phyloP scores from a whole-genome alignment of 176 grass and related monocot genomes.

The Oropetium thomaeum region DNA sequence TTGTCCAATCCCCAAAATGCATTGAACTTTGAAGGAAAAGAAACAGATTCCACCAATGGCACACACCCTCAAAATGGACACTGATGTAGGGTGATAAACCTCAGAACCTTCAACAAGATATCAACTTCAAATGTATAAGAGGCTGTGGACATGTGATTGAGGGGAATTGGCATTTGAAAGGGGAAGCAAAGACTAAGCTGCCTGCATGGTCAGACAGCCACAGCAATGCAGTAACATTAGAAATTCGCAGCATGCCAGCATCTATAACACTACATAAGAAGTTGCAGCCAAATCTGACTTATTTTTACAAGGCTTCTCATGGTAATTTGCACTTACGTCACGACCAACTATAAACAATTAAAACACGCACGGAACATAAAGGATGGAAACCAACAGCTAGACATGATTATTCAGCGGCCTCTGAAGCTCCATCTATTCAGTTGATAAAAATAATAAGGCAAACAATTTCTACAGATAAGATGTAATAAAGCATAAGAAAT shows the following conservation, averaged over 20 bases:
- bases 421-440: neutral
- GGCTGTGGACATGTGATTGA: constrained; percentile 30
- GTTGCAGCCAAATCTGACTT: too few relatives aligned
- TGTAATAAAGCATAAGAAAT: neutral
- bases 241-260: neutral
- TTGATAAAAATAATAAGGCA: neutral
- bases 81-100: constrained; percentile 43
- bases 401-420: neutral
- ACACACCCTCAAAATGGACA: constrained; percentile 17
- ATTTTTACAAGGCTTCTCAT: neutral
- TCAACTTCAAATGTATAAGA: constrained; percentile 60
- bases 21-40: constrained; percentile 20
- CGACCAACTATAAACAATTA: neutral
- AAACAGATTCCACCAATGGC: constrained; percentile 31
- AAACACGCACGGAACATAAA: neutral
- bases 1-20: constrained; percentile 19
- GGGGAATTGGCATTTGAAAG: constrained; percentile 19
- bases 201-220: neutral
- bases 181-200: neutral
- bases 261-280: neutral
- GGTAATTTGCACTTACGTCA: constrained; percentile 20
- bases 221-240: neutral
- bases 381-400: neutral
- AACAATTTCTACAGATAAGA: constrained; percentile 10
- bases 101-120: constrained; percentile 89